Base-by-base conservation (phyloP, 1,284 basidiomycete species). In the Ustilago esculenta region DNA sequence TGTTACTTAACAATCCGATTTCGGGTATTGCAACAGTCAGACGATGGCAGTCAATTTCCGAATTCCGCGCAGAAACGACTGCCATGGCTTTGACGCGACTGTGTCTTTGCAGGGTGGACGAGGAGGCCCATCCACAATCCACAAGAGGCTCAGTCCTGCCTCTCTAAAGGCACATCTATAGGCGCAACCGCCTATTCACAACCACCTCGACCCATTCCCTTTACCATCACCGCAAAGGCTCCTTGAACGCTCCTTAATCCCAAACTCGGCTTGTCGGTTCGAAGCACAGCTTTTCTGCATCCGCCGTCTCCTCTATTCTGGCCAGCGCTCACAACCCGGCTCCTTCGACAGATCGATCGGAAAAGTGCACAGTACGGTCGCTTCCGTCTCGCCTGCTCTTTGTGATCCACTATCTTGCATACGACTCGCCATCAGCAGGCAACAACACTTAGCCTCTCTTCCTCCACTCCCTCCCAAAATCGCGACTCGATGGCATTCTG, bases 1-100 rank as follows among this genome's bases (percentile, higher is more conserved):
- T 37, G 41, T 50, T 41, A 14, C 4, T n/a, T 14, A 5, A 6
- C 6, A 35, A 7, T 17, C 27, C 27, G 29, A 33, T 44, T 33
- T 18, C 12, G 20, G 33, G 12, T 8, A 29, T 29, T 29, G 27
- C 27, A 12, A 7, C 27, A 29, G 27, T 29, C 27, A 29, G 14
- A 45, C 43, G 43, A 45, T 10, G 5, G 41, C 20, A 8, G n/a
- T 14, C 43, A 9, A 34, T 23, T 45, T 51, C 49, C 49, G 49
- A 51, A 27, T 51, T 43, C 40, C 49, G 49, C 17, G 30, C 14
- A 1, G 23, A 14, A 41, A 41, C 32, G 43, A 29, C 12, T 7
- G 27, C 6, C 27, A 7, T 32, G 43, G 30, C 43, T 45, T 15
- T 15, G 29, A 11, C 30, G 29, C 21, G 21, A 24, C 23, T 50